Conservation (phyloP, 768 basidiomycete species). For the Rhizopogon sp. region DNA sequence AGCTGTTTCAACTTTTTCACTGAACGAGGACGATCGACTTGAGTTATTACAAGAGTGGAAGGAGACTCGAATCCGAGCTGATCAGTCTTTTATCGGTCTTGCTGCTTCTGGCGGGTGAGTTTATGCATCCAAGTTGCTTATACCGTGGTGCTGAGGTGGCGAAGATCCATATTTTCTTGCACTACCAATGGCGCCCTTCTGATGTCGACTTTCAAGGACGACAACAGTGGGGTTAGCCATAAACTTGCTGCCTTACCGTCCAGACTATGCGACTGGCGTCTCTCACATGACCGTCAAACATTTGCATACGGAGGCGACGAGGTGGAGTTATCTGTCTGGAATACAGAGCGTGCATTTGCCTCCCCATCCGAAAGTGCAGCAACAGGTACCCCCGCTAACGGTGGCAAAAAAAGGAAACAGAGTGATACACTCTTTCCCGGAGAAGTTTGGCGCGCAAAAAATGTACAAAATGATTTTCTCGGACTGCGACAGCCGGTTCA, state of each 20-base stretch:
- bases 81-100: slow-evolving; percentile 60
- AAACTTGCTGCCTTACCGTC: slow-evolving; percentile 51
- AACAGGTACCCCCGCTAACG: slow-evolving; percentile 7
- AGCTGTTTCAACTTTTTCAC: slow-evolving; percentile 36
- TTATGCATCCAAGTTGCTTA: background rate
- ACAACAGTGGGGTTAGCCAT: slow-evolving; percentile 14
- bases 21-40: slow-evolving; percentile 39
- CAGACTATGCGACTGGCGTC: slow-evolving; percentile 63
- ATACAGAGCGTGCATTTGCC: slow-evolving; percentile 54
- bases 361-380: slow-evolving; percentile 13
- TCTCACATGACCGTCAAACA: slow-evolving; percentile 44
- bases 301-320: slow-evolving; percentile 87
- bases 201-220: slow-evolving; percentile 31
- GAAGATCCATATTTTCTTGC: slow-evolving; percentile 54
- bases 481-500: slow-evolving; percentile 75
- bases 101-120: slow-evolving; percentile 45
- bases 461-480: slow-evolving; percentile 75
- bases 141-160: slow-evolving; percentile 1
- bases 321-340: slow-evolving; percentile 80
- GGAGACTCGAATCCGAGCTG: slow-evolving; percentile 51
- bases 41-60: slow-evolving; percentile 49
- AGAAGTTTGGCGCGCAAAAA: slow-evolving; percentile 83
- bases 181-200: slow-evolving; percentile 74
- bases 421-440: slow-evolving; percentile 55
- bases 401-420: slow-evolving; percentile 47